phyloP scores from a whole-genome alignment of 2,329 filamentous ascomycete genomes.

The Xylaria arbuscula region DNA sequence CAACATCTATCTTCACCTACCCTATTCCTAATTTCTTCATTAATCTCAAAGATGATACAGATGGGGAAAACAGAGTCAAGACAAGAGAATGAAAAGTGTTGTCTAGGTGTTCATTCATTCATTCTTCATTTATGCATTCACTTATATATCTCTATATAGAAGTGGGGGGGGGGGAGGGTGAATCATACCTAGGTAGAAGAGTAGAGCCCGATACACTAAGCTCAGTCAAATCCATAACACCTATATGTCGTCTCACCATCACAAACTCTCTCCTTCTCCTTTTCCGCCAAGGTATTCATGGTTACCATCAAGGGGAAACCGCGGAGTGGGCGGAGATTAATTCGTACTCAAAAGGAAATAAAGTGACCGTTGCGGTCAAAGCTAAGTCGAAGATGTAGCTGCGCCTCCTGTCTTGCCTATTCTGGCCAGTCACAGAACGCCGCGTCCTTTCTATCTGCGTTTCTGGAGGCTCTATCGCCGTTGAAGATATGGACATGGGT shows the following conservation, averaged over 20 bases:
- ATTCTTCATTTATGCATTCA: no score
- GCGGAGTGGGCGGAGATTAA: background rate
- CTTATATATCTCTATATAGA: no score
- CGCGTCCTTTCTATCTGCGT: conserved; percentile 31
- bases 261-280: background rate
- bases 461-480: conserved; percentile 29
- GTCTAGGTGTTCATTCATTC: no score
- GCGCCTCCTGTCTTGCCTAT: conserved; percentile 21
- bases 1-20: no score
- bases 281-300: background rate
- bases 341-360: conserved; percentile 6
- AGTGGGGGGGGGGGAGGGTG: no score
- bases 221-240: background rate
- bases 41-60: no score
- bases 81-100: no score
- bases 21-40: no score
- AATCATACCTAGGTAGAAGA: background rate
- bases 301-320: background rate
- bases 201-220: background rate
- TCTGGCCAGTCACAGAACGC: conserved; percentile 21
- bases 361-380: conserved; percentile 10
- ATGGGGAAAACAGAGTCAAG: no score
- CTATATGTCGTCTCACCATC: background rate
- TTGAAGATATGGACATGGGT: background rate
- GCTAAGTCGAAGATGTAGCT: conserved; percentile 20